A percentile compares a stretch with the other conserved stretches of the same genome.
Conservation (phyloP, 2,329 filamentous ascomycete species). For the Fusarium nodosum region DNA sequence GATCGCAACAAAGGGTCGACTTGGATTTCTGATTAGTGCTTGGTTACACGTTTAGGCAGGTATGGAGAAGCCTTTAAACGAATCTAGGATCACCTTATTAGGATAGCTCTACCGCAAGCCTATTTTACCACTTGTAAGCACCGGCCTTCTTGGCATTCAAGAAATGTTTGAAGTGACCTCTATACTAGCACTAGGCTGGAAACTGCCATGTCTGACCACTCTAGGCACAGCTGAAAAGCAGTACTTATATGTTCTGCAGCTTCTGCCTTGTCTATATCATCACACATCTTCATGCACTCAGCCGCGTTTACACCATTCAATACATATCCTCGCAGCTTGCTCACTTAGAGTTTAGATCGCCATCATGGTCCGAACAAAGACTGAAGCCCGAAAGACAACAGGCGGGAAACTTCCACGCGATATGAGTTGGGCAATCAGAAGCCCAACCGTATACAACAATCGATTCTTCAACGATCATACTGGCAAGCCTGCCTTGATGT, state of each 20-base stretch:
- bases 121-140: no score
- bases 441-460: neutral
- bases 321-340: neutral
- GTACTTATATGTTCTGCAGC: neutral
- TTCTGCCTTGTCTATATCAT: neutral
- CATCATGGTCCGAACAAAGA: neutral
- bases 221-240: fast-evolving
- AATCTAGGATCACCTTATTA: no score
- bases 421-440: no score
- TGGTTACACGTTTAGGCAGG: no score
- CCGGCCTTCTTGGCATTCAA: no score
- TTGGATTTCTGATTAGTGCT: no score
- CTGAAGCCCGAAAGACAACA: no score
- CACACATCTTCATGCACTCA: neutral
- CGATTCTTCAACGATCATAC: neutral
- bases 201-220: neutral
- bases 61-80: no score
- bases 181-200: neutral
- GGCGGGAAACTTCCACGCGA: no score
- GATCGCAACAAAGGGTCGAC: no score
- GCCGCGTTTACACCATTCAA: neutral
- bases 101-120: neutral
- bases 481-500: neutral
- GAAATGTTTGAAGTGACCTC: neutral
- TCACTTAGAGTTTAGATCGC: neutral